Percentiles rank a stretch among this genome's conserved stretches.
Evolutionary conservation across 257 asterid species (phyloP).

Genomic region (Anisodus acutangulus): DNA sequence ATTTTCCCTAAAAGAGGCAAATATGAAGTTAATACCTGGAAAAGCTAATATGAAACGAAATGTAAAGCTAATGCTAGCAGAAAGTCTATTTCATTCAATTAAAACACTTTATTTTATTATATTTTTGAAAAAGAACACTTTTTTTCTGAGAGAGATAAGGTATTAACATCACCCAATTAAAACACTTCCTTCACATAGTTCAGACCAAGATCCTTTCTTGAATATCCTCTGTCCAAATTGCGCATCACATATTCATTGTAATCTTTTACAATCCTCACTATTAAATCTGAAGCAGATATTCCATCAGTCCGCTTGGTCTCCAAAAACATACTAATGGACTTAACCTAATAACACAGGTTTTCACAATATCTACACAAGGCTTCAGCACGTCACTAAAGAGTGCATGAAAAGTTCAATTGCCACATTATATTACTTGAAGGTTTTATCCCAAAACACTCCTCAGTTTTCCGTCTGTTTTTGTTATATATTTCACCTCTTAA

Average conservation of each 20-base stretch:
- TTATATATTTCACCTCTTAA: too few species aligned
- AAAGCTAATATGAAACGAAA: background rate
- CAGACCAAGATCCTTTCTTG: constrained; percentile 65
- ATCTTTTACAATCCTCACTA: constrained; percentile 66
- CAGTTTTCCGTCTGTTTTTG: too few species aligned
- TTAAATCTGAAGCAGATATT: constrained; percentile 62
- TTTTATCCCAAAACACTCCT: too few species aligned
- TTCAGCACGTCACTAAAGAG: background rate
- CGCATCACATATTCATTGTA: constrained; percentile 71
- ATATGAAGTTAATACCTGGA: constrained; percentile 28
- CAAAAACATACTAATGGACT: constrained; percentile 52
- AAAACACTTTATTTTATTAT: background rate
- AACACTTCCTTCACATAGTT: constrained; percentile 61
- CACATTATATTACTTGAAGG: too few species aligned
- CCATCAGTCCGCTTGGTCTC: constrained; percentile 63
- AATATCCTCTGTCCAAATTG: constrained; percentile 64
- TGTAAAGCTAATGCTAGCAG: background rate
- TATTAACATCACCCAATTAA: background rate
- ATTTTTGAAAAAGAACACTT: too few species aligned
- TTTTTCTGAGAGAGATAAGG: background rate
- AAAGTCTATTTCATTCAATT: background rate
- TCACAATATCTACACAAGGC: background rate
- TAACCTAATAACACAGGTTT: constrained; percentile 44
- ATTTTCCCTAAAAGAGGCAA: constrained; percentile 46
- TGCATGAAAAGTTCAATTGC: background rate